Evolutionary conservation across 805 yeast species (phyloP), one percentile per base, ranked within the genome.

Genomic region (Candida jianshihensis): DNA sequence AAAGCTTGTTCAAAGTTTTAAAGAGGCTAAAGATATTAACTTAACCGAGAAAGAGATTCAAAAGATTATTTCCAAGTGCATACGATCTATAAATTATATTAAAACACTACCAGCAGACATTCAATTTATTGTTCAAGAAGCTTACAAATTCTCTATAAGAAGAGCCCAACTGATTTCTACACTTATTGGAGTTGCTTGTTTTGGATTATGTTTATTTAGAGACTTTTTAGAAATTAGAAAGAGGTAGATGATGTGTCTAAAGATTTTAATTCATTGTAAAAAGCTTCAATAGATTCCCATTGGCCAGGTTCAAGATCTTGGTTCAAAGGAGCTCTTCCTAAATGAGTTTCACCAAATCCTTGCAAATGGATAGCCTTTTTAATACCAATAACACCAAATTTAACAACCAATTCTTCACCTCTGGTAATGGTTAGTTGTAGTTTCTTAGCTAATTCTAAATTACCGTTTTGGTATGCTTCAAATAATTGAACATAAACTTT

Each of bases 281-380:
- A 41, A 15, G 20, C 32, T n/a, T 27, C 26, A 8, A 47, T 30
- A 5, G 39, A 33, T 26, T 53, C 51, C 66, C 67, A 63, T 7
- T 49, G 51, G 15, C 43, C 53, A 13, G 47, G 51, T 11, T 56
- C 49, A 35, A 50, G 47, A 24, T 62, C 70, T 38, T 63, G 58
- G 45, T 63, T 63, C 46, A 72, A 53, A 25, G 77, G 78, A 29
- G 68, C 60, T 48, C 77, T 61, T 12, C 75, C 73, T 8, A 64
- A 48, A 34, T 61, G 56, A 24, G 63, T 60, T 39, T 64, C 70
- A 28, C 75, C 76, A 40, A 68, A 34, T 48, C 76, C 58, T 47
- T 60, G 45, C 43, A 56, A 43, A 30, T 50, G 47, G 36, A 70
- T 61, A 19, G 62, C 63, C 46, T 63, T 65, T 53, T 72, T 73